Percentiles rank a stretch among this genome's conserved stretches.
Evolutionary conservation across 2,329 filamentous ascomycete genomes (phyloP).

Genomic region (Aspergillus carbonarius): DNA sequence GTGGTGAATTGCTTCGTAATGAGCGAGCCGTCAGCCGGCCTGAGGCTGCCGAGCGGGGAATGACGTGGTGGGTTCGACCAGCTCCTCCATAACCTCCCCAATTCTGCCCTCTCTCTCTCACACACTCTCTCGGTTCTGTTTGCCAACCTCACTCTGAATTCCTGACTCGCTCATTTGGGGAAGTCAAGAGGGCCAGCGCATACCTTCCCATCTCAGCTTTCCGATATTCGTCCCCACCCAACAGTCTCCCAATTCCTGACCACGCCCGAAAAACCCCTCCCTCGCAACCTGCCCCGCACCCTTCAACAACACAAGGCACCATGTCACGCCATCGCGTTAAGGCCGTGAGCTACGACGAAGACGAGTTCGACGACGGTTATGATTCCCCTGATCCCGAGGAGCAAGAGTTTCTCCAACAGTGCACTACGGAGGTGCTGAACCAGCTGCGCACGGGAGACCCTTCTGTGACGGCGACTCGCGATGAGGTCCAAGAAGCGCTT

Average conservation of each 20-base stretch:
- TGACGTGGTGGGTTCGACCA: slow-evolving; percentile 29
- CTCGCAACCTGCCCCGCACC: slow-evolving; percentile 6
- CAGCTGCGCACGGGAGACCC: slow-evolving; percentile 61
- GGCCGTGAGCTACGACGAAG: slow-evolving; percentile 44
- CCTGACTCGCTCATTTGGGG: not conserved
- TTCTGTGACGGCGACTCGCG: slow-evolving; percentile 61
- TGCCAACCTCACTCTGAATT: not conserved
- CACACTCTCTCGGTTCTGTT: too few species aligned
- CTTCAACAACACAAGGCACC: slow-evolving; percentile 10
- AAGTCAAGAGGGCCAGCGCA: not conserved
- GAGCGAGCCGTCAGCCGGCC: not conserved
- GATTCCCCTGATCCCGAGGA: slow-evolving; percentile 45
- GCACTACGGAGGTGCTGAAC: slow-evolving; percentile 65
- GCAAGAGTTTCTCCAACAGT: slow-evolving; percentile 60
- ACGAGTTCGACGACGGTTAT: slow-evolving; percentile 43
- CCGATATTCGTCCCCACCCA: not conserved
- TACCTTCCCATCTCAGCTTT: not conserved
- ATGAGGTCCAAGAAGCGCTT: slow-evolving; percentile 81
- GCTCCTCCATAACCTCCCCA: not conserved
- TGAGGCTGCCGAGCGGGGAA: slow-evolving; percentile 25
- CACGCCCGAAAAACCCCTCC: not conserved
- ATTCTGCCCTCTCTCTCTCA: slow-evolving; percentile 6
- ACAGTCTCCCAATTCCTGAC: not conserved
- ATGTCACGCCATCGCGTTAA: slow-evolving; percentile 51
- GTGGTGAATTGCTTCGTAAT: not conserved